A percentile compares a stretch with the other conserved stretches of the same genome.
phyloP scores from a whole-genome alignment of 2,329 filamentous ascomycete genomes.

The Verticillium zaregamsianum region DNA sequence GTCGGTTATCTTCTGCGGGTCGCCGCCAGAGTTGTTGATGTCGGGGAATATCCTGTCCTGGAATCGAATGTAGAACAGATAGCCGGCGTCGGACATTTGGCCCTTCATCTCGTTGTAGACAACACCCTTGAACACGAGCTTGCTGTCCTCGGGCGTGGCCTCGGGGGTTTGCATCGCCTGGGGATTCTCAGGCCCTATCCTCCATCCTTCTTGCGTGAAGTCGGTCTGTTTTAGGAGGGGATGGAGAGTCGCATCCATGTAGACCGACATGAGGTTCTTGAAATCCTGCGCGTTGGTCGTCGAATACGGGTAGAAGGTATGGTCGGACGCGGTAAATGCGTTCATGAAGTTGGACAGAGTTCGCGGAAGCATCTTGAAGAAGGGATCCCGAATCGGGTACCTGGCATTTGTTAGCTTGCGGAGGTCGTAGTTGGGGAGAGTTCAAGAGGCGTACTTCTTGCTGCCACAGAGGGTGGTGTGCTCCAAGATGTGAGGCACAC shows the following conservation, averaged over 20 bases:
- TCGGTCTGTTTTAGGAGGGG: conserved; percentile 87
- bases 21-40: conserved; percentile 94
- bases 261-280: conserved; percentile 92
- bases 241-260: conserved; percentile 89
- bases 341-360: conserved; percentile 99
- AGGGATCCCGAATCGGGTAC: conserved; percentile 96
- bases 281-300: conserved; percentile 96
- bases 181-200: conserved; percentile 88
- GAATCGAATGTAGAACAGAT: conserved; percentile 92
- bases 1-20: conserved; percentile 94
- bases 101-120: conserved; percentile 99
- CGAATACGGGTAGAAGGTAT: conserved; percentile 96
- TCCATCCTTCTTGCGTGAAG: conserved; percentile 96
- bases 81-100: conserved; percentile 95
- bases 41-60: conserved; percentile 92
- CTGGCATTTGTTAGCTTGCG: conserved; percentile 33
- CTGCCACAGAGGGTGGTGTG: conserved; percentile 96
- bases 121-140: conserved; percentile 91
- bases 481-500: conserved; percentile 94
- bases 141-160: conserved; percentile 53
- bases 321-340: conserved; percentile 91
- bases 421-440: conserved; percentile 20
- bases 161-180: conserved; percentile 42
- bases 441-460: conserved; percentile 60
- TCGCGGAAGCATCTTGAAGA: conserved; percentile 99